These are phyloP conservation scores for Seiridium cupressi DNA, from an alignment of 2,329 filamentous ascomycete species.

Conservation along the genomic window DNA sequence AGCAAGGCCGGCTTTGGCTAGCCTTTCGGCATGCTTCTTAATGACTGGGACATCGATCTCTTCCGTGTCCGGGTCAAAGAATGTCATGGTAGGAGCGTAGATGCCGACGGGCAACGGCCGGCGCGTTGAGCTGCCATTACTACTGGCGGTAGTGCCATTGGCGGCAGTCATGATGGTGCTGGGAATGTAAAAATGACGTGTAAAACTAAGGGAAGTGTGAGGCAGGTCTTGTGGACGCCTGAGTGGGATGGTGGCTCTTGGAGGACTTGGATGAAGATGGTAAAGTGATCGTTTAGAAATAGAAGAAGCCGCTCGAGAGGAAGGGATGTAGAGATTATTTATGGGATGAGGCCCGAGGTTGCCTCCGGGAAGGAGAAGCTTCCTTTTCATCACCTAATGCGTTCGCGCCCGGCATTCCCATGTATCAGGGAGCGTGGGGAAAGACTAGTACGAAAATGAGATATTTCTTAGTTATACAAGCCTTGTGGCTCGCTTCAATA, in stretches of 20 bases:
- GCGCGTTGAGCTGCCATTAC: slow-evolving; percentile 34
- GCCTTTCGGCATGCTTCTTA: slow-evolving; percentile 76
- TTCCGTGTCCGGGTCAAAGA: slow-evolving; percentile 81
- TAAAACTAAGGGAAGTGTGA: neutral
- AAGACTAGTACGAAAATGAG: slow-evolving; percentile 9
- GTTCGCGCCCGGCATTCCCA: neutral
- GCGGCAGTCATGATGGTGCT: slow-evolving; percentile 31
- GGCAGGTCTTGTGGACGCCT: slow-evolving; percentile 4
- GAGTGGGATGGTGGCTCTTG: neutral
- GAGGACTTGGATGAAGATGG: neutral
- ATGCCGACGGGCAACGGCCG: slow-evolving; percentile 74
- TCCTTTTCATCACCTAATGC: slow-evolving; percentile 5
- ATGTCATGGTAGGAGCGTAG: slow-evolving; percentile 88
- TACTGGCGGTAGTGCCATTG: slow-evolving; percentile 19
- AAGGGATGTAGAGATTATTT: slow-evolving; percentile 8
- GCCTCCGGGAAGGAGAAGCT: neutral
- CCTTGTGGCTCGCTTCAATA: slow-evolving; percentile 31
- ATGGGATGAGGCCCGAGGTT: neutral
- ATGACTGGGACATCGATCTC: slow-evolving; percentile 79
- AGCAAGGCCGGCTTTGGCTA: slow-evolving; percentile 74
- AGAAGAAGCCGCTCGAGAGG: slow-evolving; percentile 10
- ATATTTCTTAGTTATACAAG: slow-evolving; percentile 11
- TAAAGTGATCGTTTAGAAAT: slow-evolving; percentile 14
- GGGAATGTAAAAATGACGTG: slow-evolving; percentile 1
- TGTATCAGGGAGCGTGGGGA: slow-evolving; percentile 2